These are phyloP conservation scores for Xylaria sp. DNA, from an alignment of 2,329 filamentous ascomycete genomes.

Conservation along the genomic window DNA sequence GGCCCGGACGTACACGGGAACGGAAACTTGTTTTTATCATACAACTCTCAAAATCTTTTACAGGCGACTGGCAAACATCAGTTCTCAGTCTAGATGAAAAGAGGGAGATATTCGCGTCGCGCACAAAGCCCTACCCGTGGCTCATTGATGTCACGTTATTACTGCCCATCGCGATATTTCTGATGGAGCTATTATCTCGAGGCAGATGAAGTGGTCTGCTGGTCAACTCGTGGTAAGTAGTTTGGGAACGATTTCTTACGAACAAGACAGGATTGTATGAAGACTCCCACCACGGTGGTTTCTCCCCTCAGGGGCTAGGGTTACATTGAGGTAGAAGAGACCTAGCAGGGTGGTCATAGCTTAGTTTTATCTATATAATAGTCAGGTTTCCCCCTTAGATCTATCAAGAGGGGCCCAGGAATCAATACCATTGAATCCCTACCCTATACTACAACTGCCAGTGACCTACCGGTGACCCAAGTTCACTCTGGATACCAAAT, in stretches of 20 bases:
- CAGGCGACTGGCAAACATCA: slow-evolving; percentile 46
- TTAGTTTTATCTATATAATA: too few species aligned
- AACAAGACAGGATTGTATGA: slow-evolving; percentile 50
- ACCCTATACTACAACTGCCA: too few species aligned
- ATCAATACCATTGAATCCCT: too few species aligned
- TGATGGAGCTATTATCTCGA: slow-evolving; percentile 42
- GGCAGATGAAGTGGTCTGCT: slow-evolving; percentile 44
- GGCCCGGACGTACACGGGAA: slow-evolving; percentile 44
- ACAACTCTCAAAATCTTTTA: slow-evolving; percentile 52
- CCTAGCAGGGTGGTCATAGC: too few species aligned
- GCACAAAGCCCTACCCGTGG: slow-evolving; percentile 47
- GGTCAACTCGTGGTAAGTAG: slow-evolving; percentile 48
- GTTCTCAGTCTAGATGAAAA: slow-evolving; percentile 28
- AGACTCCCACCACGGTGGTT: not conserved
- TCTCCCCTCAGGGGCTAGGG: too few species aligned
- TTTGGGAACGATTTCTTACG: slow-evolving; percentile 50
- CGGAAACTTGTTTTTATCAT: slow-evolving; percentile 48
- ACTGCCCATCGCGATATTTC: slow-evolving; percentile 48
- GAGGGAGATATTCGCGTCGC: slow-evolving; percentile 12
- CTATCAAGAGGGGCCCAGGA: too few species aligned
- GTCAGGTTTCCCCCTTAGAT: too few species aligned
- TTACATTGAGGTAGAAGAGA: too few species aligned
- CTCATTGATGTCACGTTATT: slow-evolving; percentile 50
- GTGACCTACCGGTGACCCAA: too few species aligned
- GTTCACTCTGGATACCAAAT: too few species aligned